Evolutionary conservation across 352 stramenopile genomes (phyloP).

Genomic region (Globisporangium apiculatum): DNA sequence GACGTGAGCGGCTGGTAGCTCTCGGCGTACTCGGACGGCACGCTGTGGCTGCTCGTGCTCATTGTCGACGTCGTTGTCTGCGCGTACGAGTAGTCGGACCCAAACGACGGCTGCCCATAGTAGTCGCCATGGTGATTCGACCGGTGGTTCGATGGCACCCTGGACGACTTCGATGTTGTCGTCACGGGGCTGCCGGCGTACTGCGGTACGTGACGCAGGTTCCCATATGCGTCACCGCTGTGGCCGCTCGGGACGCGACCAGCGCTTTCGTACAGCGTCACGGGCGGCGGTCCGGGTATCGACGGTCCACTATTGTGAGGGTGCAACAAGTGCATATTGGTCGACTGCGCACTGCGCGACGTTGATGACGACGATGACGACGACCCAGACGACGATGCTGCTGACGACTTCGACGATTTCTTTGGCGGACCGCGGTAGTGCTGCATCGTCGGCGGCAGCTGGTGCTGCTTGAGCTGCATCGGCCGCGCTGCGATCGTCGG

Average conservation of each 20-base stretch:
- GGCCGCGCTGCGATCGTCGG: constrained; percentile 11
- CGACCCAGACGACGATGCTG: too few species aligned
- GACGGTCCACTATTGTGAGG: background rate
- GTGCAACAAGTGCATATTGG: constrained; percentile 12
- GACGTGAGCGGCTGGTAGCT: constrained; percentile 13
- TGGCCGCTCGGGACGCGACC: constrained; percentile 1
- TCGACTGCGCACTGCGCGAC: background rate
- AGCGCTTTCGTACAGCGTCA: constrained; percentile 8
- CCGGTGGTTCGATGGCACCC: background rate
- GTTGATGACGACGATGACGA: background rate
- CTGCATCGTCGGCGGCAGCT: constrained; percentile 1
- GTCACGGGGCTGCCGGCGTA: constrained; percentile 6
- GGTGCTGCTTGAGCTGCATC: background rate
- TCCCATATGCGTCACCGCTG: constrained; percentile 1
- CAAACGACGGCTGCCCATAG: constrained; percentile 10
- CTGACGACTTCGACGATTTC: background rate
- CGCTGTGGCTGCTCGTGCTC: constrained; percentile 13
- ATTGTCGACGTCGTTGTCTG: constrained; percentile 9
- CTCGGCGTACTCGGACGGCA: constrained; percentile 11
- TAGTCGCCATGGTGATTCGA: background rate
- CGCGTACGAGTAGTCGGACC: constrained; percentile 18
- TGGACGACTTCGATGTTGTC: background rate
- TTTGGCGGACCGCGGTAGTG: background rate
- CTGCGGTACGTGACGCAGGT: constrained; percentile 8
- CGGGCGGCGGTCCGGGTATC: background rate